Conservation (phyloP, 495 filamentous ascomycete genomes). For the Friedmanniomyces simplex region DNA sequence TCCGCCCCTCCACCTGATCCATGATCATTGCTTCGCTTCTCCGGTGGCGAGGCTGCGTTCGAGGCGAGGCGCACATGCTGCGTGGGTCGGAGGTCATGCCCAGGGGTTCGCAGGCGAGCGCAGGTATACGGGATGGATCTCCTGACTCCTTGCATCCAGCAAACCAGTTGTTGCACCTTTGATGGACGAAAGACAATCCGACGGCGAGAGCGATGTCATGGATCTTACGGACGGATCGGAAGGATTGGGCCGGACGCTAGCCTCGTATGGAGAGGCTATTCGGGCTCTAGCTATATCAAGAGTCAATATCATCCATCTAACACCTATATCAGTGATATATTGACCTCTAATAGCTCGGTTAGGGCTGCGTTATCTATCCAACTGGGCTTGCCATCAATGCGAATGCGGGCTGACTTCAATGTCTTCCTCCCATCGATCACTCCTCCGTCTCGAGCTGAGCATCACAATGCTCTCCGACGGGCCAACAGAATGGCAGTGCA, state of each 20-base stretch:
- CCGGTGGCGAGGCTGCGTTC: conserved; percentile 3
- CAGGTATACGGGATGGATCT: conserved; percentile 10
- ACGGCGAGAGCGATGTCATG: background rate
- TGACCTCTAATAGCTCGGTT: no score
- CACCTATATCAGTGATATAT: no score
- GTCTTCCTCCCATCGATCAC: background rate
- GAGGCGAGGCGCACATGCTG: conserved; percentile 1
- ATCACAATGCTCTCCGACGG: background rate
- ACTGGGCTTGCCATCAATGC: background rate
- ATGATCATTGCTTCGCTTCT: conserved; percentile 6
- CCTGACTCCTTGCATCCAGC: conserved; percentile 16
- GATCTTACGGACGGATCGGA: background rate
- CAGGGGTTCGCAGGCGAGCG: conserved; percentile 24
- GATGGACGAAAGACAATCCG: background rate
- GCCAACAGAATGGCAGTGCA: background rate
- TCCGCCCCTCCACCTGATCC: background rate
- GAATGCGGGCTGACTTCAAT: background rate
- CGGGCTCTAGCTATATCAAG: background rate
- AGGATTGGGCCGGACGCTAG: background rate
- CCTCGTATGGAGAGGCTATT: background rate
- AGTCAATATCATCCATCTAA: no score
- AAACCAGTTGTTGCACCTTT: background rate
- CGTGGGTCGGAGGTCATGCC: background rate
- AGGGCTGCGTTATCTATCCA: no score
- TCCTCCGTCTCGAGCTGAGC: background rate